Evolutionary conservation across 768 basidiomycete species (phyloP).

Genomic region (Hericium alpestre): DNA sequence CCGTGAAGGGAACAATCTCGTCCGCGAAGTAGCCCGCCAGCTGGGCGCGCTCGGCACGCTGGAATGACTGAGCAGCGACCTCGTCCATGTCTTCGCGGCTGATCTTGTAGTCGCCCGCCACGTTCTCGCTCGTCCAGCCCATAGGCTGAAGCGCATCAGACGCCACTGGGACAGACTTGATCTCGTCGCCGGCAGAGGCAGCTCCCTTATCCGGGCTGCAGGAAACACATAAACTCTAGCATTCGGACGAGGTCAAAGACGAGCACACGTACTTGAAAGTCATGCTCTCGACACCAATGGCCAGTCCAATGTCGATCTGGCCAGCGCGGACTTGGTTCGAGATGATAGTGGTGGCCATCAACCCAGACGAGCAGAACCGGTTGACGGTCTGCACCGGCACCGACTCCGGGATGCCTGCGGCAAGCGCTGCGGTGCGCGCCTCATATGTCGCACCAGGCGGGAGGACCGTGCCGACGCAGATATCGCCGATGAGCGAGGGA

Average conservation of each 20-base stretch:
- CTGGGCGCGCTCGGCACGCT: conserved; percentile 68
- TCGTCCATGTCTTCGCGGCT: conserved; percentile 68
- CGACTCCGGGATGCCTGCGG: conserved; percentile 72
- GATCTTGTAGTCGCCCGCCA: conserved; percentile 63
- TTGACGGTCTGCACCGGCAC: conserved; percentile 69
- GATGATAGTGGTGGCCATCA: conserved; percentile 75
- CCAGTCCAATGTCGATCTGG: conserved; percentile 75
- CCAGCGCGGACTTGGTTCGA: conserved; percentile 67
- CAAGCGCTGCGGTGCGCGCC: conserved; percentile 63
- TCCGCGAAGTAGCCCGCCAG: conserved; percentile 49
- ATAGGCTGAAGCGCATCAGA: conserved; percentile 60
- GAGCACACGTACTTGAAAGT: conserved; percentile 46
- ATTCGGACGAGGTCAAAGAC: conserved; percentile 12
- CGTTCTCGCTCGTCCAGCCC: conserved; percentile 88
- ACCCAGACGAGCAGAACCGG: conserved; percentile 74
- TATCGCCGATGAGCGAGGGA: conserved; percentile 59
- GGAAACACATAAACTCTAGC: conserved; percentile 10
- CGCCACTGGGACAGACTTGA: conserved; percentile 45
- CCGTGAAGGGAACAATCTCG: conserved; percentile 73
- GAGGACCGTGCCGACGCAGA: conserved; percentile 72
- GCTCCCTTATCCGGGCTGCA: conserved; percentile 55
- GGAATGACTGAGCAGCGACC: conserved; percentile 66
- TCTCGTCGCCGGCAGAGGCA: conserved; percentile 48
- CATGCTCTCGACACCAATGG: conserved; percentile 84
- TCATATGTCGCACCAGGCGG: conserved; percentile 56